Evolutionary conservation across 768 basidiomycete species (phyloP), one percentile per base, ranked within the genome.

Genomic region (Boletus huronensis): DNA sequence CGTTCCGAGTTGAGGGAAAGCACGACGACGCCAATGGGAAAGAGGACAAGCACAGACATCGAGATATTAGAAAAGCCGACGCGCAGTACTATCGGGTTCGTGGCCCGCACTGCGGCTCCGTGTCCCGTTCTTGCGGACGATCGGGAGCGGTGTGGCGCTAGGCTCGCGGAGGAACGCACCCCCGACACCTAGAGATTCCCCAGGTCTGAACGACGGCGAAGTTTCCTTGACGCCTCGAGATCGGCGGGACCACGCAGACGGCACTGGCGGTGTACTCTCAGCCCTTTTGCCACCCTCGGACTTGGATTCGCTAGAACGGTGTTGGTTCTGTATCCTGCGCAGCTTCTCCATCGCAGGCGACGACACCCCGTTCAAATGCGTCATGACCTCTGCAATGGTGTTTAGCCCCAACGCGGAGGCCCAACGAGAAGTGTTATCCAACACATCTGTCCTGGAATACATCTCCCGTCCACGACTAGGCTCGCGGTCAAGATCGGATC

Each of bases 241-340:
- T 36, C 44, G 52, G 23, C 55, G 57, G 21, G 45, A 38, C 62
- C 70, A 72, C 14, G 28, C 58, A 19, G 62, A 56, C 8, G 68
- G 57, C 5, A 65, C 68, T 11, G 69, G 61, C 0, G 69, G 69
- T 5, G 69, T 67, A 10, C 69, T 70, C 53, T 69, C 69, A 46
- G 70, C 61, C 31, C 69, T 59, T 49, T 67, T 69, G 7, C 41
- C 38, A 25, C 29, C n/a, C 10, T 47, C 45, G 1, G 28, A 25
- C 9, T 48, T 48, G 4, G 31, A 36, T 28, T 46, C 41, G 35
- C 32, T 40, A 47, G 38, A 41, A n/a, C 2, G 35, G 9, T 17
- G n/a, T 11, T 19, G 34, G 25, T 36, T 47, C 21, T 61, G 68
- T 46, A 70, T 54, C 51, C 44, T 60, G 46, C 63, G 67, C 36